Evolutionary conservation across 2,329 filamentous ascomycete genomes (phyloP).

Genomic region (Fusarium mundagurra): DNA sequence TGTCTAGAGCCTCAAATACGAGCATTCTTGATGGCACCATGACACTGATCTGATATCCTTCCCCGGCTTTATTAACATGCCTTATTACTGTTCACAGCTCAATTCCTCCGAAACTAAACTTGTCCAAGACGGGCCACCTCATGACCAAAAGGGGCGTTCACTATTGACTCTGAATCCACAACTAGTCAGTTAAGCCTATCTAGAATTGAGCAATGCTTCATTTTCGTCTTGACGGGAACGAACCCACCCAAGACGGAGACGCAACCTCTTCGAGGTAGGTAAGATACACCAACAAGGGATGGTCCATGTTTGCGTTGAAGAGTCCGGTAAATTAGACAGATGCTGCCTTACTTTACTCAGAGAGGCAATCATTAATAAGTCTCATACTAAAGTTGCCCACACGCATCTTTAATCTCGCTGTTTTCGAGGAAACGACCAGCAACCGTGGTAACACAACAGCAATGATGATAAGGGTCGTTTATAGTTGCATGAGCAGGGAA

Average conservation of each 20-base stretch:
- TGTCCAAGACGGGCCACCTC: not conserved
- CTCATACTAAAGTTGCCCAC: not conserved
- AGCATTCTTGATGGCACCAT: slow-evolving; percentile 20
- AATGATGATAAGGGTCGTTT: slow-evolving; percentile 5
- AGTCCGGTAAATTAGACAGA: slow-evolving; percentile 3
- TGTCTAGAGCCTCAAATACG: slow-evolving; percentile 21
- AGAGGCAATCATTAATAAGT: slow-evolving; percentile 3
- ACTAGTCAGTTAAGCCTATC: not conserved
- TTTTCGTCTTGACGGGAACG: slow-evolving; percentile 6
- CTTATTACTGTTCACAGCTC: not conserved
- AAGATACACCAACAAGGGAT: not conserved
- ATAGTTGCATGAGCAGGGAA: not conserved
- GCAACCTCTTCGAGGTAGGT: slow-evolving; percentile 15
- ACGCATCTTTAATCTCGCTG: slow-evolving; percentile 21
- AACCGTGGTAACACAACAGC: slow-evolving; percentile 10
- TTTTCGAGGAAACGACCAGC: slow-evolving; percentile 7
- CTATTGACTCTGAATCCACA: slow-evolving; percentile 15
- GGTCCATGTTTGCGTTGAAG: not conserved
- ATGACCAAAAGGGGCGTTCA: slow-evolving; percentile 32
- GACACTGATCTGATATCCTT: slow-evolving; percentile 19
- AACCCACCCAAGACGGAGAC: slow-evolving; percentile 27
- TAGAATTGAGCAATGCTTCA: slow-evolving; percentile 6
- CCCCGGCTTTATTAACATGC: slow-evolving; percentile 11
- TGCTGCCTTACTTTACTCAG: not conserved
- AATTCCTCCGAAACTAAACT: slow-evolving; percentile 16